Evolutionary conservation across 1,284 basidiomycete species (phyloP).

Genomic region (Papiliotrema nemorosa): DNA sequence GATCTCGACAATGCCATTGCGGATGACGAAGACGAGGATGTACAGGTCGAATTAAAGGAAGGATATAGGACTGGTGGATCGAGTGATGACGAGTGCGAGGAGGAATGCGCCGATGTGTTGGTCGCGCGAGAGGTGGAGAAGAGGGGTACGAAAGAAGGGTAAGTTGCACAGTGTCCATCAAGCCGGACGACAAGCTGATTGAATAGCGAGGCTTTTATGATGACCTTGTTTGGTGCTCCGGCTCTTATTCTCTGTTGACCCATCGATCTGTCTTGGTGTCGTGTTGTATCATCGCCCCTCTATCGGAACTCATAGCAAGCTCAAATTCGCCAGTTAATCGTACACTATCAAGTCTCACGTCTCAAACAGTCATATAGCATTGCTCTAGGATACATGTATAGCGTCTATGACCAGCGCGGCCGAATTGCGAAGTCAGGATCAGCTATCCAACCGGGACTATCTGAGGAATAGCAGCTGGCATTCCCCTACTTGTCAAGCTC

Average conservation of each 20-base stretch:
- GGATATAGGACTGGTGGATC: constrained; percentile 20
- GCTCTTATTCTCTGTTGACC: constrained; percentile 34
- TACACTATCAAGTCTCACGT: too few relatives aligned
- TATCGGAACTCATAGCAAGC: too few relatives aligned
- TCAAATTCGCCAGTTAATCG: too few relatives aligned
- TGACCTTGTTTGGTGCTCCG: constrained; percentile 42
- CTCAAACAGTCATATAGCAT: too few relatives aligned
- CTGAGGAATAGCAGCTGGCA: too few relatives aligned
- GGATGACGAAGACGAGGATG: constrained; percentile 22
- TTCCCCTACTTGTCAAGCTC: too few relatives aligned
- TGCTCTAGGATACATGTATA: too few relatives aligned
- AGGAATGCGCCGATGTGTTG: constrained; percentile 32
- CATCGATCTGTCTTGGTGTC: not conserved
- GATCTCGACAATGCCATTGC: constrained; percentile 14
- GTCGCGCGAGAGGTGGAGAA: constrained; percentile 36
- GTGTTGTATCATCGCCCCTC: not conserved
- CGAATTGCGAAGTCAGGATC: too few relatives aligned
- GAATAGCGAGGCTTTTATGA: constrained; percentile 36
- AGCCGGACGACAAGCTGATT: constrained; percentile 1
- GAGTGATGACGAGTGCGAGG: constrained; percentile 38
- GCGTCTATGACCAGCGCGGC: too few relatives aligned
- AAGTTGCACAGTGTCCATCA: constrained; percentile 13
- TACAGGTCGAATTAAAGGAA: constrained; percentile 20
- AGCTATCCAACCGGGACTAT: too few relatives aligned
- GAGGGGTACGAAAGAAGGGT: constrained; percentile 39